Conservation (phyloP, 2,329 filamentous ascomycete genomes). For the Colletotrichum orbiculare region DNA sequence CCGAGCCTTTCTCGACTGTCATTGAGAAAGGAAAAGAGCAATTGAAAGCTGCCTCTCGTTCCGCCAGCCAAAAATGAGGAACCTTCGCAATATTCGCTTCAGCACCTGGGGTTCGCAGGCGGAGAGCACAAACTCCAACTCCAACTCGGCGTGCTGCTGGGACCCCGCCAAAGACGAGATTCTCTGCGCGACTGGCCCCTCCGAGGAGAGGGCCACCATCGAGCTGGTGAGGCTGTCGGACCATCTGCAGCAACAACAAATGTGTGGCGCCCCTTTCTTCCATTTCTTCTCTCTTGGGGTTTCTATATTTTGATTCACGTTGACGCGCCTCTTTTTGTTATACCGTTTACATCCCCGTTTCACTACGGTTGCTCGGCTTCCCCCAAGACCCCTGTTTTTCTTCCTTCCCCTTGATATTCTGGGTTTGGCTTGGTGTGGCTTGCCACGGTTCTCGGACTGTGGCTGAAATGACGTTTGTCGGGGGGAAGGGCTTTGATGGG, state of each 20-base stretch:
- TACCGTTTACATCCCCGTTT: conserved; percentile 2
- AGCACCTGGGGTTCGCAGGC: conserved; percentile 59
- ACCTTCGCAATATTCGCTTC: conserved; percentile 82
- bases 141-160: conserved; percentile 79
- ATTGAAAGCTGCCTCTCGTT: conserved; percentile 5
- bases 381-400: background rate
- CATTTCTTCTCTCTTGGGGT: background rate
- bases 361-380: background rate
- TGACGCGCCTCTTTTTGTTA: conserved; percentile 7
- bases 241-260: conserved; percentile 47
- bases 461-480: conserved; percentile 5
- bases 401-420: background rate
- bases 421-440: background rate
- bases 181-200: conserved; percentile 87
- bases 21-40: background rate
- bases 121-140: conserved; percentile 6
- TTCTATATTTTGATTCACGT: conserved; percentile 1
- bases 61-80: conserved; percentile 73
- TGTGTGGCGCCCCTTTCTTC: conserved; percentile 50
- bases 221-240: conserved; percentile 72
- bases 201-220: conserved; percentile 74
- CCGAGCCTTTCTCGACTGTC: background rate
- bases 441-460: background rate
- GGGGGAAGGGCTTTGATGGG: conserved; percentile 12
- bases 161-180: conserved; percentile 82